Base-by-base conservation (phyloP, 176 grass and related monocot species). In the Paspalum notatum region DNA sequence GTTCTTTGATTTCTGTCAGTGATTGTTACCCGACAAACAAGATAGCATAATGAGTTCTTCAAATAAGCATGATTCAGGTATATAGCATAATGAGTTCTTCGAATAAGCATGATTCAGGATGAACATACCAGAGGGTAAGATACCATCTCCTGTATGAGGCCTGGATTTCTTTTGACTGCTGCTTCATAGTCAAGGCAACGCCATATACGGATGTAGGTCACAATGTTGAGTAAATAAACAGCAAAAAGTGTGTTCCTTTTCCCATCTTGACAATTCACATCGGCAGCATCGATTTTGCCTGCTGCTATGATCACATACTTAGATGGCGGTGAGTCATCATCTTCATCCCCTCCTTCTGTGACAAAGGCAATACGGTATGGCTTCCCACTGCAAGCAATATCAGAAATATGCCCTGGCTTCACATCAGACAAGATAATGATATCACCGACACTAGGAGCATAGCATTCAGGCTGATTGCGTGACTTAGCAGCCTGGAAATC, bases 171-270 rank as follows among this genome's bases (percentile, higher is more conserved):
- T 25, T 5, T 49, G 16, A 15, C 7, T 78, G 80, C 40, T 22
- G 54, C 22, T 5, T 67, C 45, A 56, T 77, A 57, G 41, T 85
- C 62, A 70, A 94, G 72, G 60, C 85, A 84, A 43, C 67, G 85
- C 84, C 83, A 89, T 25, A 92, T 85, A 51, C 80, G 83, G 50
- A 51, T 72, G 47, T 87, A 87, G 9, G 89, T 92, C 24, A 83
- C 80, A 8, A 82, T 77, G 83, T 95, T 95, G 41, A 95, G 25
- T 41, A 95, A 69, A 82, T 77, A 72, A 68, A 83, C 46, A 66
- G 81, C 89, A 90, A 87, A 95, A 68, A 85, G 27, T 57, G 59
- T 17, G 12, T 5, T 76, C 56, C 9, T 71, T 47, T 37, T 50
- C 15, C 54, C 53, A 41, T 84, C 7, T 24, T 62, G 38, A 60